Evolutionary conservation across 2,329 filamentous ascomycete species (phyloP), one percentile per base, ranked within the genome.

Genomic region (Teratosphaeria zuluensis): DNA sequence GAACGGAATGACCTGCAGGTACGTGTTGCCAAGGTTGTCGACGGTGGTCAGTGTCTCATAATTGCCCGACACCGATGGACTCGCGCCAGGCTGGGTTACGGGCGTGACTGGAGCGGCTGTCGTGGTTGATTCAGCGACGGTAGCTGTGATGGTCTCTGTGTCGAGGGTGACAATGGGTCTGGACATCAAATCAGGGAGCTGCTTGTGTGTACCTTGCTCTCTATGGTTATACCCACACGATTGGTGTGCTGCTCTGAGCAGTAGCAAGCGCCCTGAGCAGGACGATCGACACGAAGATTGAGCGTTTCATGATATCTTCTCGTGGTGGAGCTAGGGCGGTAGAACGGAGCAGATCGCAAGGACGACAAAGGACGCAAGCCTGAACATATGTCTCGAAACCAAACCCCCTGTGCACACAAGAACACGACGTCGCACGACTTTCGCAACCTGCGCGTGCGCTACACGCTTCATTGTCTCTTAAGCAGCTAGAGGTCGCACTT

Each of bases 91-190:
- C 32, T 53, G 21, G 32, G 28, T 53, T 21, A 53, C 52, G 42
- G 42, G 42, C 42, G 42, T 48, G 42, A 48, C n/a, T 24, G 42
- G 42, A 21, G 16, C 42, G 16, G 42, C 42, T 48, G 42, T 48
- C 42, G 42, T 48, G 16, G 42, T 8, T 21, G 42, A 21, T 11
- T n/a, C 42, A 5, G 19, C 42, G 19, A 48, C 21, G n/a, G 42
- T 48, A 28, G 54, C 30, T 30, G 58, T 56, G 28, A 56, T 24
- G 19, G 54, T 56, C 30, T 53, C 35, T 16, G 58, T 54, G 1
- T 53, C n/a, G 35, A 55, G 31, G 33, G 58, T 59, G 14, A 59
- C 30, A 51, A 59, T 59, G 1, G 58, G 58, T 48, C 57, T 59
- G 33, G 42, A 21, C 6, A 11, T 19, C 6, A 21, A 5, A 21